phyloP scores from a whole-genome alignment of 208 protist genomes.

The Wallacemonas sp. region DNA sequence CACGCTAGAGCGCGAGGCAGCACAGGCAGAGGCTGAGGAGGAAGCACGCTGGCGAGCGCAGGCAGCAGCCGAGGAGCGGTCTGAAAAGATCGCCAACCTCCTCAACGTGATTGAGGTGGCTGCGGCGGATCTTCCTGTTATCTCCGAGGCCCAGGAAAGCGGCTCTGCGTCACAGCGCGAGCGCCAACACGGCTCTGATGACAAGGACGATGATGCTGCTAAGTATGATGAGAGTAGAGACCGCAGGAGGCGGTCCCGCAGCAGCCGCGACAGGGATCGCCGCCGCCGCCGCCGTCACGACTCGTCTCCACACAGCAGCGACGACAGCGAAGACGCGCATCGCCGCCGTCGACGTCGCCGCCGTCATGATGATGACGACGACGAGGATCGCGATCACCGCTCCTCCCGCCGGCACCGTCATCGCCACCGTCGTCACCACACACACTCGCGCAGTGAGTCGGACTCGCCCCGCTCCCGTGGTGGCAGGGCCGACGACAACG shows the following conservation, averaged over 20 bases:
- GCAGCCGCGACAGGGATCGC: too few species aligned
- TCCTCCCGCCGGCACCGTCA: slow-evolving; percentile 4
- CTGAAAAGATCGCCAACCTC: not conserved
- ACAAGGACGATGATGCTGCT: too few species aligned
- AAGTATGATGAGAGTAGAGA: too few species aligned
- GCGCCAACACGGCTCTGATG: not conserved
- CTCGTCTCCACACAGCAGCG: not conserved
- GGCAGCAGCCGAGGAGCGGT: not conserved
- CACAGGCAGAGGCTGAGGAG: slow-evolving; percentile 6
- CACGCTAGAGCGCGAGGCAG: slow-evolving; percentile 1
- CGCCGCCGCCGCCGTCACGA: too few species aligned
- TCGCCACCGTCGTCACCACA: slow-evolving; percentile 5
- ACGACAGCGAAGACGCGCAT: not conserved
- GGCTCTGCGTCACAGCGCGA: too few species aligned
- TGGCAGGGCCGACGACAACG: not conserved
- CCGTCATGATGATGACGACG: not conserved
- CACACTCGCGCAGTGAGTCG: not conserved
- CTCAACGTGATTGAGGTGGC: slow-evolving; percentile 5
- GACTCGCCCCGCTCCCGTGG: not conserved
- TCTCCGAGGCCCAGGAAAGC: too few species aligned
- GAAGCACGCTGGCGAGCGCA: slow-evolving; percentile 8
- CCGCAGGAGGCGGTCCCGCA: too few species aligned
- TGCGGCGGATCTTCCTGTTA: not conserved
- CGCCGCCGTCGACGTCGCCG: not conserved
- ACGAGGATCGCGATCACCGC: not conserved